Evolutionary conservation across 371 early-diverging fungal species (phyloP), one percentile per base, ranked within the genome.

Genomic region (Apophysomyces elegans): DNA sequence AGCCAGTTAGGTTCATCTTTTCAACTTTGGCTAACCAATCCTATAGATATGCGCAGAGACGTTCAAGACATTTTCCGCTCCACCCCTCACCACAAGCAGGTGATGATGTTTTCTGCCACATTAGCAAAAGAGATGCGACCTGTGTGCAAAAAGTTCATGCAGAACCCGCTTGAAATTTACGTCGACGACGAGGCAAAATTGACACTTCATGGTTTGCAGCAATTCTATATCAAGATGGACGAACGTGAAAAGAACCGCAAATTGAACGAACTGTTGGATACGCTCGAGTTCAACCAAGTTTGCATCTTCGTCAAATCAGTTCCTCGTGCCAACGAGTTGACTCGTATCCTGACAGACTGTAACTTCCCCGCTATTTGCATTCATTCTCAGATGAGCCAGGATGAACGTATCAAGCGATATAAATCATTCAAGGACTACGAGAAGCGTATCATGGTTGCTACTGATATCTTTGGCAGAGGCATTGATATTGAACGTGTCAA

Each of bases 401-500:
- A 93, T 36, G 96, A 96, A 74, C 91, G 96, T 66, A 94, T 96
- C 73, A 88, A 88, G 63, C 91, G 96, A 45, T 96, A 99, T 87
- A 90, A 93, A 77, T 86, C 89, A 56, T 99, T 99, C 91, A 99
- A 98, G 88, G 90, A 93, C 68, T 95, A 93, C 73, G 86, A 88
- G 66, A 90, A 89, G 80, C 93, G 98, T 72, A 95, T 99, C 70
- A 91, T 99, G 91, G 97, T 99, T 2, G 97, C 99, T 36, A 99
- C 99, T 18, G 97, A 97, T 73, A 91, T 99, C 64, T 96, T 99
- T 80, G 98, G 99, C 9, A 94, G 99, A 81, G 99, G 99, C 79
- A 96, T 99, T 62, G 99, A 99, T 84, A 93, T 99, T 56, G 97
- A 98, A 75, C 95, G 99, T 70, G 96, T 99, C 65, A 99, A 99